A percentile compares a stretch with the other conserved stretches of the same genome.
These are phyloP conservation scores for Sanghuangporus weigelae DNA, from an alignment of 1,284 basidiomycete species.

Conservation along the genomic window DNA sequence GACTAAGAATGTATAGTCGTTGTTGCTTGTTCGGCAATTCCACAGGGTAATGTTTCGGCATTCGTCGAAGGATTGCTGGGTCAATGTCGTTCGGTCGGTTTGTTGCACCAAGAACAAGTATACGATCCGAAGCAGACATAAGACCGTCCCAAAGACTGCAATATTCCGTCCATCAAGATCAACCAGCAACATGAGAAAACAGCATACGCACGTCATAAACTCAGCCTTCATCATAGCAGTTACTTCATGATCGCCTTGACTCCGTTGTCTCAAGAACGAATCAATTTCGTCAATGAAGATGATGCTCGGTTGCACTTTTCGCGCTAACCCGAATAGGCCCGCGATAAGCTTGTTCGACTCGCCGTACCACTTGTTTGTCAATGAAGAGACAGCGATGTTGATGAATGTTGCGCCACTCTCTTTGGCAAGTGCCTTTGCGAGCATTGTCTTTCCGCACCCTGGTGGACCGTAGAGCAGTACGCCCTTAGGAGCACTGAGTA, in stretches of 20 bases:
- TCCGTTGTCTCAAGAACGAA: slow-evolving; percentile 87
- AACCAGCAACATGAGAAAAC: background rate
- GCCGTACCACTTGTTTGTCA: slow-evolving; percentile 95
- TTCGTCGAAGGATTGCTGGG: slow-evolving; percentile 87
- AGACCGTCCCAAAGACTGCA: slow-evolving; percentile 95
- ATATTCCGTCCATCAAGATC: background rate
- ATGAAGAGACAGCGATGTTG: slow-evolving; percentile 76
- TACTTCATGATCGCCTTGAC: slow-evolving; percentile 91
- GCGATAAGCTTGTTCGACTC: slow-evolving; percentile 98
- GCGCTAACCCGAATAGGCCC: slow-evolving; percentile 73
- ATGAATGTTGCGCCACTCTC: slow-evolving; percentile 97
- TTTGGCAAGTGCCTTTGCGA: slow-evolving; percentile 92
- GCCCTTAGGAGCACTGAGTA: slow-evolving; percentile 71
- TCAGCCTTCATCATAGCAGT: slow-evolving; percentile 99
- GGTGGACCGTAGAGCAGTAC: slow-evolving; percentile 89
- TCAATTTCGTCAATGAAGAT: slow-evolving; percentile 85
- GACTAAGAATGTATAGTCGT: slow-evolving; percentile 80
- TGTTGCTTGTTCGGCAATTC: slow-evolving; percentile 79
- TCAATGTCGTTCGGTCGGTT: slow-evolving; percentile 97
- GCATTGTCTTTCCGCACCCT: slow-evolving; percentile 93
- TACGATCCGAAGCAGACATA: slow-evolving; percentile 78
- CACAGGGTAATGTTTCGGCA: slow-evolving; percentile 97
- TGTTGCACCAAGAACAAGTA: slow-evolving; percentile 93
- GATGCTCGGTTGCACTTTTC: slow-evolving; percentile 71
- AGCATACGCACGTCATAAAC: slow-evolving; percentile 85